phyloP scores from a whole-genome alignment of 768 basidiomycete genomes.

The Cystofilobasidium bisporidii region DNA sequence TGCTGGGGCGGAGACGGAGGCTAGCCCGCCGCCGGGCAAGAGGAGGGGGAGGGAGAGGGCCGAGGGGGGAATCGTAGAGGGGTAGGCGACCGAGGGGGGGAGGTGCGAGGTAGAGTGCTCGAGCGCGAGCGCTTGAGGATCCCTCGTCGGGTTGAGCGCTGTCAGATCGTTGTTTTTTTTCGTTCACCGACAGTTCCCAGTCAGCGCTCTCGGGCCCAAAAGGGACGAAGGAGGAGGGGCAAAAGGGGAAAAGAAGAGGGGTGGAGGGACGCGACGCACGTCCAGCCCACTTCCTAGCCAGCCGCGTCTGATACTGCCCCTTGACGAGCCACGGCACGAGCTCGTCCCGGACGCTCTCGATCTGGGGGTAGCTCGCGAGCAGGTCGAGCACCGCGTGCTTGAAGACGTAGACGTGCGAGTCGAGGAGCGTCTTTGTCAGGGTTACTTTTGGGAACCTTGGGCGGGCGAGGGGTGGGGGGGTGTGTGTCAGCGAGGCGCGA shows the following conservation, averaged over 20 bases:
- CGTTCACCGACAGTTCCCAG: too few species aligned
- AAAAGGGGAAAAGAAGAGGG: background rate
- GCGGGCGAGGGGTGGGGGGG: background rate
- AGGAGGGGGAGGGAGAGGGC: background rate
- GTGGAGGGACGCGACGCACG: slow-evolving; percentile 1
- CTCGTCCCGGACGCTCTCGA: slow-evolving; percentile 79
- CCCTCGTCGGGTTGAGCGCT: slow-evolving; percentile 48
- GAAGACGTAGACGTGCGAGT: slow-evolving; percentile 89
- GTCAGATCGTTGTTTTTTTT: too few species aligned
- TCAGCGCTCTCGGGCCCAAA: too few species aligned
- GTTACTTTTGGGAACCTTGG: slow-evolving; percentile 60
- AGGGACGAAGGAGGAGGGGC: too few species aligned
- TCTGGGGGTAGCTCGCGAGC: slow-evolving; percentile 41
- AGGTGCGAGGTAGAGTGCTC: slow-evolving; percentile 50
- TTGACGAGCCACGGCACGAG: slow-evolving; percentile 89
- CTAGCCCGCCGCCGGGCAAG: background rate
- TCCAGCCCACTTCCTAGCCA: slow-evolving; percentile 35
- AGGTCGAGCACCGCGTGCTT: slow-evolving; percentile 61
- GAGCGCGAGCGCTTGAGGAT: slow-evolving; percentile 48
- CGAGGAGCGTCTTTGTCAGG: slow-evolving; percentile 59
- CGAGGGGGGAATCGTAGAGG: slow-evolving; percentile 17
- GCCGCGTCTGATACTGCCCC: slow-evolving; percentile 52
- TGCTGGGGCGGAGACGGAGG: too few species aligned
- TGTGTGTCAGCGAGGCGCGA: background rate
- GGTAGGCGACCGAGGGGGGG: slow-evolving; percentile 28